These are phyloP conservation scores for Nigrospora sphaerica DNA, from an alignment of 2,329 filamentous ascomycete genomes.

Conservation along the genomic window DNA sequence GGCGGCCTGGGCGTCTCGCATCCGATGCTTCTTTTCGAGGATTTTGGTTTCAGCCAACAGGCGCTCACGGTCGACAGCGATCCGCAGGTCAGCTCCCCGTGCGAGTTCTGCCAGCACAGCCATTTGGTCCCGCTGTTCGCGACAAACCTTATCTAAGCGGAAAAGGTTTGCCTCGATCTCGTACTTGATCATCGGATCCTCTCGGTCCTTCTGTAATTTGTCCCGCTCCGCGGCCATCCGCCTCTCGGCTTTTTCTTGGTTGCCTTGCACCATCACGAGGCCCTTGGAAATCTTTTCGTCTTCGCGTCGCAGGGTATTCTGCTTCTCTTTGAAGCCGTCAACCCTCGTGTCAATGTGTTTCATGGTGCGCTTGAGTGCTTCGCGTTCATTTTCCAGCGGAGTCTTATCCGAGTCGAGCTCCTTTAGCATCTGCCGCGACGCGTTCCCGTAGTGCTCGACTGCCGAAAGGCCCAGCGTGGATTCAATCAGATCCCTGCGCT, in stretches of 20 bases:
- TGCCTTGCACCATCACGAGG: background rate
- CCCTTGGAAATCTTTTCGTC: background rate
- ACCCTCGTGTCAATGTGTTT: background rate
- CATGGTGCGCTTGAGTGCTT: background rate
- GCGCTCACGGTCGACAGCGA: background rate
- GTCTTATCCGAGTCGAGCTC: constrained; percentile 12
- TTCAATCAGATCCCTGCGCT: constrained; percentile 22
- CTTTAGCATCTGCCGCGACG: constrained; percentile 12
- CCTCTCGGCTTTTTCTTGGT: background rate
- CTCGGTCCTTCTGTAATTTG: background rate
- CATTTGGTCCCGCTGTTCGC: background rate
- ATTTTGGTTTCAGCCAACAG: background rate
- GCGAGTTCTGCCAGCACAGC: background rate
- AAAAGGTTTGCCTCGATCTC: background rate
- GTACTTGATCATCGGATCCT: background rate
- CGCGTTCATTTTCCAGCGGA: background rate
- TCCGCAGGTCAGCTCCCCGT: background rate
- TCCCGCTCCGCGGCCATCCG: background rate
- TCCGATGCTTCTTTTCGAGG: background rate
- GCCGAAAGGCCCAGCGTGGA: constrained; percentile 16
- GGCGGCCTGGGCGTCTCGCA: background rate
- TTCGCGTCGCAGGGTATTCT: background rate
- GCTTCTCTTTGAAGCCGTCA: background rate
- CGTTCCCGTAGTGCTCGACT: constrained; percentile 14
- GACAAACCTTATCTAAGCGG: background rate